Evolutionary conservation across 2,329 filamentous ascomycete species (phyloP).

Genomic region (Scedosporium aurantiacum): DNA sequence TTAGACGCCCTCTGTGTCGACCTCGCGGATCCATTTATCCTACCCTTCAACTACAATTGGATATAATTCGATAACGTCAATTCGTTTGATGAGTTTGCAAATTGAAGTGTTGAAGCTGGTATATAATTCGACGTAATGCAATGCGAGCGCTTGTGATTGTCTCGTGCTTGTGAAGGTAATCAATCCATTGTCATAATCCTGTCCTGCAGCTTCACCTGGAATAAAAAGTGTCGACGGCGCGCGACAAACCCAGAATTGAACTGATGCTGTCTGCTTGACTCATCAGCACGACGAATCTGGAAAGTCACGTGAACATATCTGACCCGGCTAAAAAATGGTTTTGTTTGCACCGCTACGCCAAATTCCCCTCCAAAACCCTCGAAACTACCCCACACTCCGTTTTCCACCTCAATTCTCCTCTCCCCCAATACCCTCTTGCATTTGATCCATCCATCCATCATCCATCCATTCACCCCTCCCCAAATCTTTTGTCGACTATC

Average conservation of each 20-base stretch:
- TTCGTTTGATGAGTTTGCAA: too few relatives aligned
- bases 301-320: not conserved
- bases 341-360: conserved; percentile 1
- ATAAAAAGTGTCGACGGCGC: too few relatives aligned
- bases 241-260: not conserved
- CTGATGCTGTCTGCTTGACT: not conserved
- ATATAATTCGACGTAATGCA: too few relatives aligned
- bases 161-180: too few relatives aligned
- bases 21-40: too few relatives aligned
- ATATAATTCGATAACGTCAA: too few relatives aligned
- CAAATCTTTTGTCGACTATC: not conserved
- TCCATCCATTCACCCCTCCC: not conserved
- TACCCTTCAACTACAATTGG: too few relatives aligned
- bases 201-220: too few relatives aligned
- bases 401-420: not conserved
- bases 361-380: not conserved
- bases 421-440: conserved; percentile 2
- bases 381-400: conserved; percentile 1
- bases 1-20: too few relatives aligned
- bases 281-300: not conserved
- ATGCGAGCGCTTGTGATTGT: too few relatives aligned
- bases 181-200: too few relatives aligned
- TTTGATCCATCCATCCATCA: not conserved
- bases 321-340: not conserved
- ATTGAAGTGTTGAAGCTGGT: too few relatives aligned